phyloP scores from a whole-genome alignment of 176 grass and related monocot genomes.

The Stipa capillata region DNA sequence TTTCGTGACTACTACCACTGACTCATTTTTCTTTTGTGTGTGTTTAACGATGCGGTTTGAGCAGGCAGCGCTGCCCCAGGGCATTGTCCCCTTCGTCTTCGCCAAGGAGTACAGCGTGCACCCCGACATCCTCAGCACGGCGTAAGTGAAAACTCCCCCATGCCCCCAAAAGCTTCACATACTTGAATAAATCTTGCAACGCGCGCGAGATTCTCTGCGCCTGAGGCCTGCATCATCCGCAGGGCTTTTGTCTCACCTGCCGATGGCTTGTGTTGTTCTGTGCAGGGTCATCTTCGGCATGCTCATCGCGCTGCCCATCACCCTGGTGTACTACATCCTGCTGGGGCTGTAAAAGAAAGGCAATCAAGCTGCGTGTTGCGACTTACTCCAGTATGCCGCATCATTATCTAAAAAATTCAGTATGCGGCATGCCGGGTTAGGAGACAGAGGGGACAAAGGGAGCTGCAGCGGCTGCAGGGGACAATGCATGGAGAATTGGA shows the following conservation, averaged over 20 bases:
- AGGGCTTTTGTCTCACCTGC: constrained; percentile 23
- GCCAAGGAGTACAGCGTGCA: constrained; percentile 99
- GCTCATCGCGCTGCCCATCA: constrained; percentile 90
- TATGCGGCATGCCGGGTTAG: not conserved
- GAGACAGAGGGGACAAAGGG: constrained; percentile 20
- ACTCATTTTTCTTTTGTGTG: not conserved
- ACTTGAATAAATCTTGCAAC: not conserved
- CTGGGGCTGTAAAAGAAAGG: constrained; percentile 48
- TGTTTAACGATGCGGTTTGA: not conserved
- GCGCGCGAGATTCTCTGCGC: not conserved
- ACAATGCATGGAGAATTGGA: not conserved
- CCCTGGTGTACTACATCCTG: constrained; percentile 88
- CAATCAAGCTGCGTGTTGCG: not conserved
- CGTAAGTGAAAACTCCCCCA: constrained; percentile 45
- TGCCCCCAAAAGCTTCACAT: too few species aligned
- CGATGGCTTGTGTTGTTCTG: not conserved
- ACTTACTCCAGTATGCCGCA: too few species aligned
- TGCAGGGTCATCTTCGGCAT: constrained; percentile 95
- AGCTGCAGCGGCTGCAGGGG: not conserved
- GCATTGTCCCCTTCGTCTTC: constrained; percentile 97
- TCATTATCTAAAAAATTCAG: too few species aligned
- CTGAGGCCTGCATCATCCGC: not conserved
- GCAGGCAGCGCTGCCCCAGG: constrained; percentile 88
- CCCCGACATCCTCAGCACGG: constrained; percentile 96
- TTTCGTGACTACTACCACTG: not conserved